These are phyloP conservation scores for Blastobotrys buckinghamii DNA, from an alignment of 1,139 yeast genomes.

Conservation along the genomic window DNA sequence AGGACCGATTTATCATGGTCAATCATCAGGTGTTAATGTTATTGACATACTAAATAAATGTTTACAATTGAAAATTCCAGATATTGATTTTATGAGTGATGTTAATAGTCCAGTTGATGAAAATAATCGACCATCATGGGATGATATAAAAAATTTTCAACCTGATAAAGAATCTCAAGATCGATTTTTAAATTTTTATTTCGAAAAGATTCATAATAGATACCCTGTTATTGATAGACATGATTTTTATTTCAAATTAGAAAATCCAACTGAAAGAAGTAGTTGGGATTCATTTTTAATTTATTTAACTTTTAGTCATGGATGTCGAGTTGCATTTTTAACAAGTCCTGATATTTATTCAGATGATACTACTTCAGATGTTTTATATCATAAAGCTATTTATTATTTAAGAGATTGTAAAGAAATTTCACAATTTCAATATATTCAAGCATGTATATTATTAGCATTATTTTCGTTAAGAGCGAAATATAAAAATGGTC, in stretches of 20 bases:
- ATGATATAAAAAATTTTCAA: background rate
- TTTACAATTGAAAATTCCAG: slow-evolving; percentile 14
- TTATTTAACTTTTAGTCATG: background rate
- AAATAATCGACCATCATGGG: background rate
- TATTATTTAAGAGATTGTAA: slow-evolving; percentile 8
- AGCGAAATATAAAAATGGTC: slow-evolving; percentile 13
- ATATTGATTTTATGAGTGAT: slow-evolving; percentile 8
- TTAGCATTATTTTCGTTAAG: slow-evolving; percentile 11
- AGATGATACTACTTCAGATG: background rate
- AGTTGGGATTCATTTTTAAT: slow-evolving; percentile 16
- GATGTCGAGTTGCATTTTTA: background rate
- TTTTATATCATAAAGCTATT: background rate
- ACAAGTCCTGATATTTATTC: background rate
- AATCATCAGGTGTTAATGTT: slow-evolving; percentile 14
- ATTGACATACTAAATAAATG: slow-evolving; percentile 11
- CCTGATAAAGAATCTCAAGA: background rate
- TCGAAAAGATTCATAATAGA: background rate
- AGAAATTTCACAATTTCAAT: slow-evolving; percentile 12
- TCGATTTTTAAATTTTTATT: slow-evolving; percentile 7
- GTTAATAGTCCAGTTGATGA: background rate
- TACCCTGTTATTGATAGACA: slow-evolving; percentile 1
- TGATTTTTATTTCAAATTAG: background rate
- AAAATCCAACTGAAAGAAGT: background rate
- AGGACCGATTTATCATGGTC: slow-evolving; percentile 4
- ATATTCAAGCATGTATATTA: slow-evolving; percentile 15